phyloP scores from a whole-genome alignment of 2,329 filamentous ascomycete species.

The Trichoderma brevicompactum region DNA sequence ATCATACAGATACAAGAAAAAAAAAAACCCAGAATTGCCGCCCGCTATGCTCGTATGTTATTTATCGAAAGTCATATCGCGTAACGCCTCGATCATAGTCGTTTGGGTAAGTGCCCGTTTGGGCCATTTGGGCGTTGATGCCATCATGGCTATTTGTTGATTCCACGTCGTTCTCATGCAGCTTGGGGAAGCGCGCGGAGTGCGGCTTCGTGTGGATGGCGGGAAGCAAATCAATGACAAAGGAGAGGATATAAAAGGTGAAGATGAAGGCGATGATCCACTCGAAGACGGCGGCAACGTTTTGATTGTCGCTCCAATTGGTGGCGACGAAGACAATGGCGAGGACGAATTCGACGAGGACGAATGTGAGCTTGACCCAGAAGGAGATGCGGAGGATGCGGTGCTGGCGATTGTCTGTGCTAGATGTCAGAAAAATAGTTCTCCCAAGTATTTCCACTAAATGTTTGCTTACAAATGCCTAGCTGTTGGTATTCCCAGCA shows the following conservation, averaged over 20 bases:
- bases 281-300: constrained; percentile 78
- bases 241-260: constrained; percentile 85
- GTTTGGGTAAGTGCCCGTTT: not conserved
- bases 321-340: constrained; percentile 72
- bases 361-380: constrained; percentile 84
- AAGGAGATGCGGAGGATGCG: constrained; percentile 77
- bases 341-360: constrained; percentile 76
- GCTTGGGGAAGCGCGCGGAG: constrained; percentile 40
- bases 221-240: constrained; percentile 84
- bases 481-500: constrained; percentile 90
- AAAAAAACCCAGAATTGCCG: not conserved
- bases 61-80: constrained; percentile 27
- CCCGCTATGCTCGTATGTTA: not conserved
- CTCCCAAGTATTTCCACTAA: too few species aligned
- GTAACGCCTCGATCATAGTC: constrained; percentile 37
- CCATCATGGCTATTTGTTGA: constrained; percentile 16
- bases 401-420: constrained; percentile 68
- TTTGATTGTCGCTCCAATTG: constrained; percentile 54
- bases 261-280: constrained; percentile 81
- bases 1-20: not conserved
- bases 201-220: constrained; percentile 63
- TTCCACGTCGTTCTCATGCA: constrained; percentile 34
- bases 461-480: constrained; percentile 62
- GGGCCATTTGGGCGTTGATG: not conserved
- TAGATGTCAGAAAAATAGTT: not conserved